Conservation (phyloP, 2,329 filamentous ascomycete species). For the Xylariales sp. region DNA sequence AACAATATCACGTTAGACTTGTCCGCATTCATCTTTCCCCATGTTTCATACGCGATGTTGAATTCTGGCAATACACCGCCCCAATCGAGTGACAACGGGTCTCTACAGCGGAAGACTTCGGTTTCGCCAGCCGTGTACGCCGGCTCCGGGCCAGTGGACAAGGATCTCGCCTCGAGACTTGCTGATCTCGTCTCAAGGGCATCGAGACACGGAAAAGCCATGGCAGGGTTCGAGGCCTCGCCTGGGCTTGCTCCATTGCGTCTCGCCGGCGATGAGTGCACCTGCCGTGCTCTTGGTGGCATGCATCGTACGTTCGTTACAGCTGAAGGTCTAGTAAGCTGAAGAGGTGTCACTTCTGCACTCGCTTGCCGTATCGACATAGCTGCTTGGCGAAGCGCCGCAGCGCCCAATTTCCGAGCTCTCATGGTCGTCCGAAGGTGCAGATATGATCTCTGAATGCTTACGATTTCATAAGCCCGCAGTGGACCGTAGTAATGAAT, state of each 20-base stretch:
- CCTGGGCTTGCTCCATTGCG: conserved; percentile 18
- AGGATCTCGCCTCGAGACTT: conserved; percentile 61
- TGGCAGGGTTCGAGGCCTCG: conserved; percentile 70
- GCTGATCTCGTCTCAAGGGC: conserved; percentile 75
- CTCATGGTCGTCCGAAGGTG: conserved; percentile 16
- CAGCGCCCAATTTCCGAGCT: conserved; percentile 15
- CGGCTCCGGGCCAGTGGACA: conserved; percentile 79
- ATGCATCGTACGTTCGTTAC: background rate
- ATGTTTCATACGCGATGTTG: conserved; percentile 87
- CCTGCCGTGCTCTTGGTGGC: conserved; percentile 12
- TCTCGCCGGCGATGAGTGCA: conserved; percentile 22
- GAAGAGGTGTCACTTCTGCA: conserved; percentile 1
- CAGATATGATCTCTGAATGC: background rate
- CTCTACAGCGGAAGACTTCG: conserved; percentile 65
- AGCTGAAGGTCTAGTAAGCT: background rate
- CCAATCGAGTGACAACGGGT: conserved; percentile 85
- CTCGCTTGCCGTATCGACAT: conserved; percentile 12
- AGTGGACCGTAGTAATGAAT: conserved; percentile 10
- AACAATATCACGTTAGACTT: conserved; percentile 86
- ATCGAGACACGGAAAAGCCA: conserved; percentile 87
- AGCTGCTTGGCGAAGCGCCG: conserved; percentile 20
- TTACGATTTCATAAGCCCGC: conserved; percentile 2
- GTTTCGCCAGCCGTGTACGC: conserved; percentile 91
- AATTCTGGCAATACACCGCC: conserved; percentile 88
- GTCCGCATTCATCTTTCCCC: conserved; percentile 76